phyloP scores from a whole-genome alignment of 805 yeast species.

The Kluyveromyces starmeri region DNA sequence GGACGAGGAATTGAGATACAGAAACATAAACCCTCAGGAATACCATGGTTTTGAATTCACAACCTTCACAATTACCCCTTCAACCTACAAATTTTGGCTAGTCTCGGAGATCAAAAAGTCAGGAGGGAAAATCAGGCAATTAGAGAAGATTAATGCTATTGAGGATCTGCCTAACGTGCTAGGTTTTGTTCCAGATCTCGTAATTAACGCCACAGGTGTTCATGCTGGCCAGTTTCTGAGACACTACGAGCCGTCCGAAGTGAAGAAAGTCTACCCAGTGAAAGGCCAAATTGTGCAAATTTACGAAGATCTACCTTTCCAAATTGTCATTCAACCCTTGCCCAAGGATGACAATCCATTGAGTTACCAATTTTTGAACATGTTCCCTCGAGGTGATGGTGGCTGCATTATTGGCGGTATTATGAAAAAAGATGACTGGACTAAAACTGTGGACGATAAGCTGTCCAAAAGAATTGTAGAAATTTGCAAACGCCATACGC shows the following conservation, averaged over 20 bases:
- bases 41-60: slow-evolving; percentile 39
- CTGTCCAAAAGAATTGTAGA: slow-evolving; percentile 40
- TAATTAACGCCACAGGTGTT: slow-evolving; percentile 53
- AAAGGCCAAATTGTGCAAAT: slow-evolving; percentile 52
- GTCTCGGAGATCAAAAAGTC: slow-evolving; percentile 35
- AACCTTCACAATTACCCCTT: slow-evolving; percentile 52
- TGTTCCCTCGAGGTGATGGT: slow-evolving; percentile 70
- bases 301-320: slow-evolving; percentile 34
- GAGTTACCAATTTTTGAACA: slow-evolving; percentile 40
- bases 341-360: slow-evolving; percentile 14
- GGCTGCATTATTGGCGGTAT: slow-evolving; percentile 60
- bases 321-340: slow-evolving; percentile 27
- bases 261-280: slow-evolving; percentile 37
- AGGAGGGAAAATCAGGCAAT: slow-evolving; percentile 43
- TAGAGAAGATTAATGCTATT: slow-evolving; percentile 32
- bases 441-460: slow-evolving; percentile 32
- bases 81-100: slow-evolving; percentile 46
- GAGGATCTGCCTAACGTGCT: slow-evolving; percentile 39
- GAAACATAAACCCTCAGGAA: slow-evolving; percentile 27
- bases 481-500: slow-evolving; percentile 32
- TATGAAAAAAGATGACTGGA: slow-evolving; percentile 25
- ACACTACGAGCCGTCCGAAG: slow-evolving; percentile 35
- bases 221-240: slow-evolving; percentile 29
- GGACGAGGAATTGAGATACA: slow-evolving; percentile 26
- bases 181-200: slow-evolving; percentile 36